Conservation (phyloP, 805 yeast genomes). For the Wickerhamiella qilinensis region DNA sequence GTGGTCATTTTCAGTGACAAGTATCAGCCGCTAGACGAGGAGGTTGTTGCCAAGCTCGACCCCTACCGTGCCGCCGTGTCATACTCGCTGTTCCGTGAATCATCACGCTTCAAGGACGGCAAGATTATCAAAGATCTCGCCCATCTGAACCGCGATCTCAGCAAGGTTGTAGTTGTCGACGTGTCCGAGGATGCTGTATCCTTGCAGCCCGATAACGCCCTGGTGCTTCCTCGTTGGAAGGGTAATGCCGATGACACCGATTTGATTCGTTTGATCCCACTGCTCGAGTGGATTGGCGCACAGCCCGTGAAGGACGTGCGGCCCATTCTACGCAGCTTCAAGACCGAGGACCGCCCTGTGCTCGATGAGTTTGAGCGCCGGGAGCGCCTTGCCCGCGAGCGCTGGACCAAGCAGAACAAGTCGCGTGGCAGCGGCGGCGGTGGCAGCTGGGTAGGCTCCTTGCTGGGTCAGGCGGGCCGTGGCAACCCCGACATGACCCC, state of each 20-base stretch:
- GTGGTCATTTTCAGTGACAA: slow-evolving; percentile 80
- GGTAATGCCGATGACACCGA: slow-evolving; percentile 68
- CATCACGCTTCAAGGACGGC: slow-evolving; percentile 79
- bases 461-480: slow-evolving; percentile 45
- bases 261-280: slow-evolving; percentile 69
- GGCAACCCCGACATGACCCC: slow-evolving; percentile 50
- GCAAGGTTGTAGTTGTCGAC: slow-evolving; percentile 68
- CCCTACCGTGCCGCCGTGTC: slow-evolving; percentile 83
- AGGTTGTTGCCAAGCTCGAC: slow-evolving; percentile 73
- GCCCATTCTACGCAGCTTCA: slow-evolving; percentile 63
- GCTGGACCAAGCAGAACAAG: slow-evolving; percentile 27
- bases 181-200: slow-evolving; percentile 54
- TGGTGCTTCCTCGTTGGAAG: slow-evolving; percentile 69
- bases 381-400: slow-evolving; percentile 51
- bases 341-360: slow-evolving; percentile 41
- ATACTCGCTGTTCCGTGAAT: slow-evolving; percentile 79
- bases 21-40: slow-evolving; percentile 73
- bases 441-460: slow-evolving; percentile 37
- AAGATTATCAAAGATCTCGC: slow-evolving; percentile 78
- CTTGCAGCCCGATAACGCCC: slow-evolving; percentile 89
- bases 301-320: slow-evolving; percentile 78
- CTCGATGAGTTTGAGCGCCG: slow-evolving; percentile 69
- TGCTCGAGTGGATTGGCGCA: slow-evolving; percentile 86
- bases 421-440: slow-evolving; percentile 13
- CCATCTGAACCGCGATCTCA: slow-evolving; percentile 77